Evolutionary conservation across 352 stramenopile genomes (phyloP).

Genomic region (Phytophthora tentaculata): DNA sequence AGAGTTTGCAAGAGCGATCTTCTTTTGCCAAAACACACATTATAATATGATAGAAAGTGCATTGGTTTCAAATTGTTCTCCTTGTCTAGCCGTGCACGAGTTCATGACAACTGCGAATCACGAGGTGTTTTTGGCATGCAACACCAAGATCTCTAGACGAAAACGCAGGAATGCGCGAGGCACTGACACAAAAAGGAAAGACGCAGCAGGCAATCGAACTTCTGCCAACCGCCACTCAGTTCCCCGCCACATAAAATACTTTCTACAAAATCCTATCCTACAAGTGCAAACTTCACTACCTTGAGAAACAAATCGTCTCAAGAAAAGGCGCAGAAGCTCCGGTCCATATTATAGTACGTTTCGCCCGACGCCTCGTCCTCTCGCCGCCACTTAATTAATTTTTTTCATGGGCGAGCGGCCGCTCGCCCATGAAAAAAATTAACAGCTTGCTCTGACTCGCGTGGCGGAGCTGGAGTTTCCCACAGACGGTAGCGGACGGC

Average conservation of each 20-base stretch:
- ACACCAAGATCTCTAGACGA: not conserved
- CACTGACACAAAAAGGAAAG: conserved; percentile 1
- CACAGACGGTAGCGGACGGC: conserved; percentile 8
- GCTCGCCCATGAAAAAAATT: too few relatives aligned
- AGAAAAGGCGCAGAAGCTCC: conserved; percentile 32
- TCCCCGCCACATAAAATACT: conserved; percentile 2
- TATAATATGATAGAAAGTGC: too few relatives aligned
- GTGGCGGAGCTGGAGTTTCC: conserved; percentile 29
- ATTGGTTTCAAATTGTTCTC: too few relatives aligned
- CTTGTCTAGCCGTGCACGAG: too few relatives aligned
- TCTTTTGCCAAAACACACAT: too few relatives aligned
- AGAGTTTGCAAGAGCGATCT: too few relatives aligned
- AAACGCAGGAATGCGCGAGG: not conserved
- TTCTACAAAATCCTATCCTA: conserved; percentile 17
- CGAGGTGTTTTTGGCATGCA: too few relatives aligned
- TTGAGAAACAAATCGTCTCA: conserved; percentile 19
- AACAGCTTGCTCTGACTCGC: conserved; percentile 32
- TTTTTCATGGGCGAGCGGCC: conserved; percentile 33
- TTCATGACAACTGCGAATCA: too few relatives aligned
- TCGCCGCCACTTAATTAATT: conserved; percentile 3
- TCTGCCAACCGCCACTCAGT: not conserved
- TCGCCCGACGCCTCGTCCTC: conserved; percentile 16
- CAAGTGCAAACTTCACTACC: conserved; percentile 17
- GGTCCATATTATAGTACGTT: conserved; percentile 23
- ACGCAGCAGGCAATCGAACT: not conserved